These are phyloP conservation scores for Phalaenopsis equestris DNA, from an alignment of 106 monocot genomes.

Conservation along the genomic window DNA sequence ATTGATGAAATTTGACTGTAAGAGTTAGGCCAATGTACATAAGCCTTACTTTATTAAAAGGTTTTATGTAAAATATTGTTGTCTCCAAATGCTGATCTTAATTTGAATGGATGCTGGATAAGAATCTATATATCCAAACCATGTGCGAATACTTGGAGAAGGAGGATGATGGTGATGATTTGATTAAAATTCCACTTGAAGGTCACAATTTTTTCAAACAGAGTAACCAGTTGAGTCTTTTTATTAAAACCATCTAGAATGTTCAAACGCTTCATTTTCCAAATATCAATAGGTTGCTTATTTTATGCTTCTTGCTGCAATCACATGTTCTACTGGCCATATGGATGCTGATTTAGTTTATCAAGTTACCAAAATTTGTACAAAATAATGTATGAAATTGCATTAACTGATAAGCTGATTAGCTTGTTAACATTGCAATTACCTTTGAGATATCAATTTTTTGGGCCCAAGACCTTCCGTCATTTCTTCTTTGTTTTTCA, in stretches of 20 bases:
- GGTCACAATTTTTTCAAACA: background rate
- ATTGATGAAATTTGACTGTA: no score
- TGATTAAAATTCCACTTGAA: background rate
- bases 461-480: background rate
- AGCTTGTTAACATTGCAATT: background rate
- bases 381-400: slow-evolving; percentile 4
- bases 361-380: background rate
- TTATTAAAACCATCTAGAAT: background rate
- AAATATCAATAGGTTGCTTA: background rate
- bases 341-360: background rate
- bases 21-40: no score
- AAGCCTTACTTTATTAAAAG: no score
- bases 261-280: background rate
- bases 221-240: background rate
- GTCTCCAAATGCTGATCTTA: no score
- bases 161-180: background rate
- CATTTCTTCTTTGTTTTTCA: background rate
- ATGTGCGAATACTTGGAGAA: background rate
- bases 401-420: background rate
- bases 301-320: background rate
- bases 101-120: background rate
- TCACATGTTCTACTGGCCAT: background rate
- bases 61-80: no score
- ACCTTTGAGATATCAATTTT: background rate
- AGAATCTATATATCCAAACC: background rate